Conservation (phyloP, 2,329 filamentous ascomycete species). For the Dactylellina cionopaga region DNA sequence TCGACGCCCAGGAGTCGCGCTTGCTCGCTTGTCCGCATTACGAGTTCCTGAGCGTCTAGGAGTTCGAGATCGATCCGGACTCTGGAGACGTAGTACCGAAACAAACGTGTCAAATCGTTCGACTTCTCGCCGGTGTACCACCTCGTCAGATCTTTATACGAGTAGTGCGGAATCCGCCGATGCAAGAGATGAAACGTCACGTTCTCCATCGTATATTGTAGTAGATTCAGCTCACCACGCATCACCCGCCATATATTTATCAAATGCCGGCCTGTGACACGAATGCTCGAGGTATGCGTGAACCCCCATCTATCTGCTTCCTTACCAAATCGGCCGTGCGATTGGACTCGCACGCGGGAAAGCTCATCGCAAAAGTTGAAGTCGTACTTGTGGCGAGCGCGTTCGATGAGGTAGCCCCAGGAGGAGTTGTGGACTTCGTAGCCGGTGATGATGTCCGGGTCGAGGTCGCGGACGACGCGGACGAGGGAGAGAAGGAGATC, state of each 20-base stretch:
- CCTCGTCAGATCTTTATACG: conserved; percentile 77
- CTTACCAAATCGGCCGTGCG: conserved; percentile 84
- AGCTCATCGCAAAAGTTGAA: conserved; percentile 91
- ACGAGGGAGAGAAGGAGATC: conserved; percentile 87
- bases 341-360: conserved; percentile 84
- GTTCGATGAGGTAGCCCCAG: conserved; percentile 95
- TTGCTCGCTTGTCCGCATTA: conserved; percentile 90
- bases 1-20: conserved; percentile 91
- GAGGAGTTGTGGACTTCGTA: conserved; percentile 94
- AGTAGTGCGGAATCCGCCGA: conserved; percentile 81
- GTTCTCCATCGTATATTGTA: conserved; percentile 97
- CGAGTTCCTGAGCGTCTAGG: conserved; percentile 86
- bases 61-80: conserved; percentile 89
- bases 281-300: conserved; percentile 89
- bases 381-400: conserved; percentile 81
- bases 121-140: conserved; percentile 80
- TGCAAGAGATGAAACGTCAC: conserved; percentile 91
- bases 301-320: conserved; percentile 92
- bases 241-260: conserved; percentile 98
- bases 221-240: conserved; percentile 86
- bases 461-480: conserved; percentile 81
- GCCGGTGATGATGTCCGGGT: conserved; percentile 92
- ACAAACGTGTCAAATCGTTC: conserved; percentile 75
- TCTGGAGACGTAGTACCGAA: conserved; percentile 80
- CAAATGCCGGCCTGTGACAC: conserved; percentile 92